phyloP scores from a whole-genome alignment of 352 stramenopile species.

The Phytopythium litorale region DNA sequence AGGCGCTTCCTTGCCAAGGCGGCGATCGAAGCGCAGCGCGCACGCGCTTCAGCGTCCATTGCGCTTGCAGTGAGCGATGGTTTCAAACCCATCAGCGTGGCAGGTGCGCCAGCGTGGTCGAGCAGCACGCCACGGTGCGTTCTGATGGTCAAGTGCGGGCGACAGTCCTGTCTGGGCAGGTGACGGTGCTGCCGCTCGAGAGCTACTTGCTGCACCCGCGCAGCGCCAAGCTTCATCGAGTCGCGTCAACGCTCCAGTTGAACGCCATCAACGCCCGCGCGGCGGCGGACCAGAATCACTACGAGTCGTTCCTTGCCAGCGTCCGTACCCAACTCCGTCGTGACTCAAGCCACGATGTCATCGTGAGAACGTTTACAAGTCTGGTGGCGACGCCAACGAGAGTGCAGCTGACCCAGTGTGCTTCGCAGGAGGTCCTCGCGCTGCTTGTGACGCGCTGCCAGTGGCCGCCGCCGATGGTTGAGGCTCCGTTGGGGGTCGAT shows the following conservation, averaged over 20 bases:
- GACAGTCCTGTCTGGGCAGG: constrained; percentile 25
- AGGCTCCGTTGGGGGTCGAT: constrained; percentile 19
- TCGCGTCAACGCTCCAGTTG: constrained; percentile 36
- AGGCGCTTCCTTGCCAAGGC: constrained; percentile 27
- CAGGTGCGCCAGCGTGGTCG: constrained; percentile 17
- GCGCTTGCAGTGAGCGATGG: constrained; percentile 24
- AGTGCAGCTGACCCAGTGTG: not conserved
- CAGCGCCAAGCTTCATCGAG: constrained; percentile 26
- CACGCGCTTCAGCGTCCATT: constrained; percentile 24
- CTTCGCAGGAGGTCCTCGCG: constrained; percentile 28
- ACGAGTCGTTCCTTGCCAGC: constrained; percentile 23
- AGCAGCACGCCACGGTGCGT: not conserved
- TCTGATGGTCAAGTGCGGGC: not conserved
- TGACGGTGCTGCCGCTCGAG: constrained; percentile 24
- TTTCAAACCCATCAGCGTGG: constrained; percentile 26
- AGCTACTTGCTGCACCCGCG: constrained; percentile 35
- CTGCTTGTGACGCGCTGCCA: constrained; percentile 32
- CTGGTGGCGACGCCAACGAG: not conserved
- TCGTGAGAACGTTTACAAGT: constrained; percentile 11
- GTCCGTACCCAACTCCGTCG: constrained; percentile 16
- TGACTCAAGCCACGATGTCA: constrained; percentile 18
- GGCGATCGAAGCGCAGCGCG: constrained; percentile 14
- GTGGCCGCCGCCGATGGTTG: constrained; percentile 16
- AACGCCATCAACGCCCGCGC: constrained; percentile 35
- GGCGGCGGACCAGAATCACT: constrained; percentile 15